Base-by-base conservation (phyloP, 2,329 filamentous ascomycete species). In the Harringtonia aguacate region DNA sequence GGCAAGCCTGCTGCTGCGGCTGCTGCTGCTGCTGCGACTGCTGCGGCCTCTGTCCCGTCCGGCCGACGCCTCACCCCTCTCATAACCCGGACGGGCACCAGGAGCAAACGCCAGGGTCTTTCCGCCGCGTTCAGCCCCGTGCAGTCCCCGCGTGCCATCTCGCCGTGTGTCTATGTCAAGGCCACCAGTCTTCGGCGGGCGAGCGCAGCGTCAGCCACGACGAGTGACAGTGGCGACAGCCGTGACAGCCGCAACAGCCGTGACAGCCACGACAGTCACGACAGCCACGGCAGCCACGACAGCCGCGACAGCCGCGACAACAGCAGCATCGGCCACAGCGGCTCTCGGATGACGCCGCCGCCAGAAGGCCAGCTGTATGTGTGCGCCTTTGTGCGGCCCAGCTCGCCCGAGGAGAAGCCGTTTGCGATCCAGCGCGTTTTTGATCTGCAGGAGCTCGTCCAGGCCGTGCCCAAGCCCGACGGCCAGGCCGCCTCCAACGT, bases 351-450 rank as follows among this genome's bases (percentile, higher is more conserved):
- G 14, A 45, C 41, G 8, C 40, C 46, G 33, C 46, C 46, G 4
- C 24, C 37, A 12, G 37, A 48, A 4, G 43, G 37, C 24, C 53
- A 53, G 12, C 52, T 67, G 13, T 62, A 56, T 3, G 62, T 74
- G 39, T 63, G 68, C 15, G 69, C 67, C 3, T 58, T 65, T 14
- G 61, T 75, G 9, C 51, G 62, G 7, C 69, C 72, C 15, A 59
- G 57, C 30, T 53, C 56, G 17, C 55, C 60, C 5, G 62, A 66
- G 3, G 59, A 64, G 17, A 63, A 65, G 39, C 61, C 72, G 1
- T 68, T 75, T 49, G 51, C 69, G 1, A 60, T 79, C 17, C 63
- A 67, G 49, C 65, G 72, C 27, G 65, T 63, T 17, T 73, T 79
- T 47, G 63, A 76, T 47, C 56, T 76, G 14, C 60, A 67, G 22